Base-by-base conservation (phyloP, 371 early-diverging fungal species). In the Mortierella sp. region DNA sequence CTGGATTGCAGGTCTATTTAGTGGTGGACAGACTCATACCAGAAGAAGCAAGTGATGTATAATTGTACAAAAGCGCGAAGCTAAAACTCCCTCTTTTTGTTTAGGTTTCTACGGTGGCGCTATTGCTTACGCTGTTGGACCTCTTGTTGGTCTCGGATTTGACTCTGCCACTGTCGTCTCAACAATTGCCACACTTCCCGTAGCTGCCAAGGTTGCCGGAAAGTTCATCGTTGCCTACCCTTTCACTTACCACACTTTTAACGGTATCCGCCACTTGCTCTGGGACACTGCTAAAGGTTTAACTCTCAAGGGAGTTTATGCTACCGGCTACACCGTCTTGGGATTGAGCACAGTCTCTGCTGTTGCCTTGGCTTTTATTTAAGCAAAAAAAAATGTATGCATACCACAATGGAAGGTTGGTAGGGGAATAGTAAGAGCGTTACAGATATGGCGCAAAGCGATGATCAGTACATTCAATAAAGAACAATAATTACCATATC, bases 221-320 rank as follows among this genome's bases (percentile, higher is more conserved):
- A 95, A 95, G 88, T 76, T 86, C 47, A 75, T 87, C 45, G 42
- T 96, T 61, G 92, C 93, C 47, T 71, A 83, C 64, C 93, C 96
- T 32, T 90, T 94, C 76, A 89, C 91, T 66, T 98, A 87, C 91
- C 97, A 98, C 86, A 75, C 89, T 51, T 87, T 94, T 75, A 95
- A 94, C 84, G 97, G 97, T 63, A 73, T 97, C 61, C 91, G 77
- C 31, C 77, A 76, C 72, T 89, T 97, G 94, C 59, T 90, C 56
- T 98, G 98, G 98, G 97, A 97, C 84, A 86, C 91, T 53, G 89
- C 88, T 31, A 84, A 84, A 67, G 83, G 77, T 32, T 83, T 97
- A 66, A 89, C 86, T 64, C 77, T 95, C 68, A 90, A 93, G 86
- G 90, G 90, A 35, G 97, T 98, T 15, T 92, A 93, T 83, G 77